Base-by-base conservation (phyloP, 352 stramenopile genomes). In the Albugo laibachii region DNA sequence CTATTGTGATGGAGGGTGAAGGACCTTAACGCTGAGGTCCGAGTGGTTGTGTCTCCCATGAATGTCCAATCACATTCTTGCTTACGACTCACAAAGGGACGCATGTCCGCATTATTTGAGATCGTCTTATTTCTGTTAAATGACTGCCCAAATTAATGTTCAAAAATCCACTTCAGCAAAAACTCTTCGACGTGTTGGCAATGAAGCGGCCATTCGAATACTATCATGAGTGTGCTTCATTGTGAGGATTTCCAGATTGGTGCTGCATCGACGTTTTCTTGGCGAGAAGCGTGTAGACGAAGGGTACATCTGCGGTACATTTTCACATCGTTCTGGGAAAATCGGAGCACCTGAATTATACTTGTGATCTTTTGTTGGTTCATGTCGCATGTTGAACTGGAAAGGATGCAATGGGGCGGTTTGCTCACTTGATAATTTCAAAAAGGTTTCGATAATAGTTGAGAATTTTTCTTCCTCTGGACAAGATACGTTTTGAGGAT, bases 161-260 rank as follows among this genome's bases (percentile, higher is more conserved):
- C 24, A 31, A 18, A 87, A 81, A 53, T 87, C 69, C 41, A 87
- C 75, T 44, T 87, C 72, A 6, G 75, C 72, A 47, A 84, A 87
- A 27, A 87, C 75, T 35, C 75, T 62, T 16, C 71, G 63, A 12
- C 75, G 53, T 0, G 65, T 69, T 15, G 72, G 52, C 45, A 83
- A 56, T 2, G 66, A 51, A 11, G 59, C 55, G 36, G 56, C 52
- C 14, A 24, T 24, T 24, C 56, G 34, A 35, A 19, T 50, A 31
- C 58, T 52, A 5, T 59, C 57, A 2, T 39, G 12, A 16, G 56
- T 42, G 5, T 72, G 51, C 5, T 50, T 49, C 5, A 78, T 48
- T 50, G 71, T 80, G 15, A 51, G 56, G 11, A 78, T 58, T 35
- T 54, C 53, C 20, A 65, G 62, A 60, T 10, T 61, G 53, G 36